These are phyloP conservation scores for Zalaria sp. DNA, from an alignment of 2,329 filamentous ascomycete genomes.

Conservation along the genomic window DNA sequence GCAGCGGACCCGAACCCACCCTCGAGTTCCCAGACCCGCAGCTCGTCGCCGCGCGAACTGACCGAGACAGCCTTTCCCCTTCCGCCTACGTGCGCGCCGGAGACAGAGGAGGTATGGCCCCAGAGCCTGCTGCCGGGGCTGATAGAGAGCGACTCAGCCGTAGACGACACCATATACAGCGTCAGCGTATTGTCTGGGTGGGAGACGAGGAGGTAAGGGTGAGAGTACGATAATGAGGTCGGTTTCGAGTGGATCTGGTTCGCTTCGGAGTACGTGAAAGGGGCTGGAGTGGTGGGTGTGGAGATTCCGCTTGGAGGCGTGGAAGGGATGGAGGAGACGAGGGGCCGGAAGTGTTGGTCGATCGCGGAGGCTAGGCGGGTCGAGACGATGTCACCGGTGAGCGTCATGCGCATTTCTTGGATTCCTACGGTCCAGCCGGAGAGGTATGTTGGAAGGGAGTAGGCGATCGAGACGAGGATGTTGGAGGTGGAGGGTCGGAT, in stretches of 20 bases:
- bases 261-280: conserved; percentile 9
- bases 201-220: conserved; percentile 75
- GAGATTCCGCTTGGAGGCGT: conserved; percentile 10
- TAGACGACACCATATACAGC: conserved; percentile 68
- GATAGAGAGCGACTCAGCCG: conserved; percentile 48
- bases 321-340: conserved; percentile 6
- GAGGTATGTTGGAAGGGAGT: conserved; percentile 61
- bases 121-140: conserved; percentile 64
- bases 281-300: conserved; percentile 5
- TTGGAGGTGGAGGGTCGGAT: conserved; percentile 52
- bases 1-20: conserved; percentile 42
- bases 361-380: conserved; percentile 38
- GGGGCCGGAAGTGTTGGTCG: conserved; percentile 30
- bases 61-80: conserved; percentile 85
- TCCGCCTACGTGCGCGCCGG: conserved; percentile 69
- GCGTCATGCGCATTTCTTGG: conserved; percentile 68
- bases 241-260: conserved; percentile 25
- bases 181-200: conserved; percentile 80
- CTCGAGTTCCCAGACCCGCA: conserved; percentile 80
- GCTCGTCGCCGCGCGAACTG: conserved; percentile 53
- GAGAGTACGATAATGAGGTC: conserved; percentile 41
- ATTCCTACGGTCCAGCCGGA: conserved; percentile 81
- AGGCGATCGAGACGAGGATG: conserved; percentile 73
- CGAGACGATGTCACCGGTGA: conserved; percentile 31
- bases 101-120: conserved; percentile 85